Conservation (phyloP, 768 basidiomycete species). For the Coprinopsis strossmayeri region DNA sequence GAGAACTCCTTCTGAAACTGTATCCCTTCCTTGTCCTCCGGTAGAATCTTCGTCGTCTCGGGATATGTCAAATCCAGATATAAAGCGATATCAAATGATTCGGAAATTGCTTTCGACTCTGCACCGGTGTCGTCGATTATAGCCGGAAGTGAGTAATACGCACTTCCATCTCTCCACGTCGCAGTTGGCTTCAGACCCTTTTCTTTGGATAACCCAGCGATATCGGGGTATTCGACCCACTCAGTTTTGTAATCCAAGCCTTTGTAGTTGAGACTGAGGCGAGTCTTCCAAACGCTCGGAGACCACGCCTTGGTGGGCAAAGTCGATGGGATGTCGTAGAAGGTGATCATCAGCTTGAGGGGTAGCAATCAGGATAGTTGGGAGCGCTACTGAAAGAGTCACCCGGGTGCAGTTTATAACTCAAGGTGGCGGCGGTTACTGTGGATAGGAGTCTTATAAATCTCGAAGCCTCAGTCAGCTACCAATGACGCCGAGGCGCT, state of each 20-base stretch:
- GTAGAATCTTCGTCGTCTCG: too few relatives aligned
- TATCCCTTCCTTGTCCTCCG: too few relatives aligned
- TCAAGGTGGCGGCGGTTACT: too few relatives aligned
- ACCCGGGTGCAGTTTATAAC: too few relatives aligned
- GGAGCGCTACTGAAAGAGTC: too few relatives aligned
- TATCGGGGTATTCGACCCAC: constrained; percentile 48
- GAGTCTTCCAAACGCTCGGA: constrained; percentile 24
- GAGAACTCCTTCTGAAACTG: too few relatives aligned
- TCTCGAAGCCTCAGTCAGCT: too few relatives aligned
- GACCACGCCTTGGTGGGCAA: constrained; percentile 22
- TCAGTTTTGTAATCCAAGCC: constrained; percentile 36
- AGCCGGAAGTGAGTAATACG: constrained; percentile 41
- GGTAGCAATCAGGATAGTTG: too few relatives aligned
- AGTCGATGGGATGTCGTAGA: constrained; percentile 31
- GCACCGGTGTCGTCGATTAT: constrained; percentile 43
- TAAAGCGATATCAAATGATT: constrained; percentile 39
- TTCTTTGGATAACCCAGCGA: constrained; percentile 29
- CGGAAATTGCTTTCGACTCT: constrained; percentile 17
- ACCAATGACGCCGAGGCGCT: too few relatives aligned
- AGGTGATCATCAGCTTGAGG: constrained; percentile 24
- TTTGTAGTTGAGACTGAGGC: constrained; percentile 30
- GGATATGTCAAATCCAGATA: constrained; percentile 50
- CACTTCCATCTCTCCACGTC: constrained; percentile 22
- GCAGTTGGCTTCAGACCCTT: constrained; percentile 30
- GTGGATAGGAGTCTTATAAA: too few relatives aligned